A percentile compares a stretch with the other conserved stretches of the same genome.
These are phyloP conservation scores for Metarhizium anisopliae DNA, from an alignment of 2,329 filamentous ascomycete species.

Conservation along the genomic window DNA sequence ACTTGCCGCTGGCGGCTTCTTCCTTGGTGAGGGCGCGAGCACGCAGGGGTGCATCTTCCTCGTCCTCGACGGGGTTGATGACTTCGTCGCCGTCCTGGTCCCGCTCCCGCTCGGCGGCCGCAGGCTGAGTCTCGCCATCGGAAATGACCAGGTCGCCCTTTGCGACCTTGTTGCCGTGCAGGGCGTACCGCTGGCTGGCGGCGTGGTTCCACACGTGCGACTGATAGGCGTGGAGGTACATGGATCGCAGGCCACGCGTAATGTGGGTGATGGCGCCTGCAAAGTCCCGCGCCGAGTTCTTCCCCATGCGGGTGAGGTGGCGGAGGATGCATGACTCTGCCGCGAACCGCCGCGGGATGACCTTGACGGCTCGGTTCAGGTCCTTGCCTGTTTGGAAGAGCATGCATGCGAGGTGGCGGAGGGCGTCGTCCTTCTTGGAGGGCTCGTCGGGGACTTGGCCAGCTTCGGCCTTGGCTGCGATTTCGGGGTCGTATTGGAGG, in stretches of 20 bases:
- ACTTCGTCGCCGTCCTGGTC: conserved; percentile 48
- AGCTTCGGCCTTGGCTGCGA: conserved; percentile 37
- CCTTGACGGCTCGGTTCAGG: conserved; percentile 49
- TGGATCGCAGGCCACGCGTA: conserved; percentile 71
- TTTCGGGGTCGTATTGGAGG: conserved; percentile 59
- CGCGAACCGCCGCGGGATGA: conserved; percentile 71
- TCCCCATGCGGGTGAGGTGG: conserved; percentile 51
- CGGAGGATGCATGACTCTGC: conserved; percentile 73
- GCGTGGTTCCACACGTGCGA: conserved; percentile 89
- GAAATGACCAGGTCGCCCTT: conserved; percentile 75
- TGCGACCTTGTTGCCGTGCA: conserved; percentile 63
- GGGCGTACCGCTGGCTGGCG: conserved; percentile 70
- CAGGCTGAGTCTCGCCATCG: conserved; percentile 22
- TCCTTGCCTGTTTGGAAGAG: conserved; percentile 58
- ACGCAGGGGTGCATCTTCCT: conserved; percentile 36
- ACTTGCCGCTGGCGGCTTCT: conserved; percentile 70
- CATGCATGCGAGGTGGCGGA: conserved; percentile 70
- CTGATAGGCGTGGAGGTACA: conserved; percentile 97
- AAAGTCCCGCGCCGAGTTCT: conserved; percentile 54
- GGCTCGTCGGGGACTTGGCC: conserved; percentile 31
- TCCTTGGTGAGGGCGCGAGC: conserved; percentile 66
- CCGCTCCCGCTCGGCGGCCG: conserved; percentile 33
- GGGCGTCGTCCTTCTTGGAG: conserved; percentile 65
- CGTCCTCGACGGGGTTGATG: conserved; percentile 32
- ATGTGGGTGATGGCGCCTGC: conserved; percentile 74